Base-by-base conservation (phyloP, 2,329 filamentous ascomycete species). In the Colletotrichum gloeosporioides region DNA sequence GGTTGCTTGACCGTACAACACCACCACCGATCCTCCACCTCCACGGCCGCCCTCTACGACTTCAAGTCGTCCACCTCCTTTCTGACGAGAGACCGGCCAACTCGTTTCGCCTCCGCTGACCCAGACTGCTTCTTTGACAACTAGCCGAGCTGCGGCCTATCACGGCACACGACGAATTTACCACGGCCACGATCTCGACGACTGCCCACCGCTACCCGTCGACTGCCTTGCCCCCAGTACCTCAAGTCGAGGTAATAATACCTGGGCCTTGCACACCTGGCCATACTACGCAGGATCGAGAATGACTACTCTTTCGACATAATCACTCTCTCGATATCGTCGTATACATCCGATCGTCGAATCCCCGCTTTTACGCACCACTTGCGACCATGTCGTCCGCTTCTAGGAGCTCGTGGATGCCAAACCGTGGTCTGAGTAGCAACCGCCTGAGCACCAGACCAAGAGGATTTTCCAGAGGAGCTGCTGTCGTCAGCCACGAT, bases 401-500 rank as follows among this genome's bases (percentile, higher is more conserved):
- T 62, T 90, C 89, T 78, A 88, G 86, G 78, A 85, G 85, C 77
- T 89, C 88, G 59, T 86, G 84, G 72, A 85, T 86, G 78, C 84
- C 85, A 57, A 85, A 83, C 79, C 88, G 88, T 78, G 87, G 89
- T 74, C 79, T 88, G 73, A 83, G 85, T 77, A 87, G 86, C 82
- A 88, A 82, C 83, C 87, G 80, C 82, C 84, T 83, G 80, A 84
- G 77, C 80, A 86, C 79, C 80, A 85, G 85, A 73, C 78, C 83
- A 63, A 86, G 89, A 78, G 83, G 87, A 12, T 81, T 83, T 39
- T 92, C 91, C 64, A 86, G 84, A 78, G 84, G 86, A 63, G 64
- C 69, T 25, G 39, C 66, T 34, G 82, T 87, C 70, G 88, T 93
- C 78, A 90, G 89, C 80, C 89, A 92, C 83, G 94, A 98, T 80